Evolutionary conservation across 352 stramenopile genomes (phyloP).

Genomic region (Peronospora tabacina): DNA sequence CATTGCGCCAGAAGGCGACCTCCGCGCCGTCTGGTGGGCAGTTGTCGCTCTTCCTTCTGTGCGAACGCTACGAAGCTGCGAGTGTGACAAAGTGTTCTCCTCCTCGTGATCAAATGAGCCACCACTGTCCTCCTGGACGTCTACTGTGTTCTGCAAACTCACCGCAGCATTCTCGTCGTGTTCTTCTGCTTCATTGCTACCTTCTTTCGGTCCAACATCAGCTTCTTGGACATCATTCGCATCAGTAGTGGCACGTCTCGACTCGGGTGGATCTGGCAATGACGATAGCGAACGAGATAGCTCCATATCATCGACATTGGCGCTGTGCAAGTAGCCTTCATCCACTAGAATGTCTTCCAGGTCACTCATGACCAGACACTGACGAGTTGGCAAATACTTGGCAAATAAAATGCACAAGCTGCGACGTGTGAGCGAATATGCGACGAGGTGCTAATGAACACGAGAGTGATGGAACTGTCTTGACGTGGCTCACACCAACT

Average conservation of each 20-base stretch:
- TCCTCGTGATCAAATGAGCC: constrained; percentile 10
- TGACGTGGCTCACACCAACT: not conserved
- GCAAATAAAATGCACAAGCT: not conserved
- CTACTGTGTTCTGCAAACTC: not conserved
- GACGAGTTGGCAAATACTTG: not conserved
- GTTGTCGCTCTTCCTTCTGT: constrained; percentile 1
- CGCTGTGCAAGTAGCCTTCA: constrained; percentile 24
- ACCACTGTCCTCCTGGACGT: constrained; percentile 9
- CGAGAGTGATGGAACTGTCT: not conserved
- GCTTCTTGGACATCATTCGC: constrained; percentile 27
- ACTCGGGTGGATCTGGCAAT: constrained; percentile 11
- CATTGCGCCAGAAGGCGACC: constrained; percentile 24
- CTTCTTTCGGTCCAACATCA: constrained; percentile 11
- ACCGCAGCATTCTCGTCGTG: not conserved
- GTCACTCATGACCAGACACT: constrained; percentile 19
- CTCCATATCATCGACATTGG: constrained; percentile 14
- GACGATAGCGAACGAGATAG: not conserved
- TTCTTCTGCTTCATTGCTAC: constrained; percentile 7
- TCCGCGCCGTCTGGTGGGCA: constrained; percentile 11
- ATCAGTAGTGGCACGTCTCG: constrained; percentile 27
- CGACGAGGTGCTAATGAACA: constrained; percentile 7
- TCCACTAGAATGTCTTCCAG: constrained; percentile 25
- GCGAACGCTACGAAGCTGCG: constrained; percentile 6
- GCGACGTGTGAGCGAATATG: constrained; percentile 3
- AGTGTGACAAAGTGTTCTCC: constrained; percentile 7